Evolutionary conservation across 331 rosid species (phyloP).

Genomic region (Spiraea crenata): DNA sequence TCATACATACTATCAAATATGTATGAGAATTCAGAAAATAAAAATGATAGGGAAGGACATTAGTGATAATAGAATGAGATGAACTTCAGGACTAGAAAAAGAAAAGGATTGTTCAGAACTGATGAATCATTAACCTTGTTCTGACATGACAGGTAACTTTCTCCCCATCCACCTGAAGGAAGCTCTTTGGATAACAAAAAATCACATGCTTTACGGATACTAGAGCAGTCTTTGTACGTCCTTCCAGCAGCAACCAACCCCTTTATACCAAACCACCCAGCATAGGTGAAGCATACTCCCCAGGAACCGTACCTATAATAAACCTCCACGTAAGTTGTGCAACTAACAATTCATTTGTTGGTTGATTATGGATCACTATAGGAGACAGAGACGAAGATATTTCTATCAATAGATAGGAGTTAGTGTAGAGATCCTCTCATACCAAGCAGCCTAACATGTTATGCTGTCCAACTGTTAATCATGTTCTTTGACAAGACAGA

Average conservation of each 20-base stretch:
- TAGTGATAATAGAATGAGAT: neutral
- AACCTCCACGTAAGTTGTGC: neutral
- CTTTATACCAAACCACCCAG: slow-evolving; percentile 41
- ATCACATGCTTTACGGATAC: slow-evolving; percentile 36
- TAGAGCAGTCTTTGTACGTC: slow-evolving; percentile 27
- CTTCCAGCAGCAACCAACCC: slow-evolving; percentile 40
- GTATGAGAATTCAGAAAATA: too few species aligned
- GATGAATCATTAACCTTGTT: slow-evolving; percentile 25
- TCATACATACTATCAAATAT: neutral
- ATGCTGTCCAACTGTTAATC: neutral
- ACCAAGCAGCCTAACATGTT: neutral
- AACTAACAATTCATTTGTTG: neutral
- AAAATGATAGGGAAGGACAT: too few species aligned
- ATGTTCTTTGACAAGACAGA: neutral
- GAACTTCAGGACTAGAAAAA: neutral
- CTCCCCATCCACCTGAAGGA: slow-evolving; percentile 46
- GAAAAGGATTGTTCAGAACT: neutral
- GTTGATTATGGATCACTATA: neutral
- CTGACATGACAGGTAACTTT: slow-evolving; percentile 34
- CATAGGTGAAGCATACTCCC: slow-evolving; percentile 46
- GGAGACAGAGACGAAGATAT: neutral
- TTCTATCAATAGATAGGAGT: too few species aligned
- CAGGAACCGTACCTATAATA: slow-evolving; percentile 38
- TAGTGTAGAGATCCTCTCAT: neutral
- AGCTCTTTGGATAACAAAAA: slow-evolving; percentile 38